Conservation (phyloP, 371 early-diverging fungal species). For the Quaeritorhiza haematococci region DNA sequence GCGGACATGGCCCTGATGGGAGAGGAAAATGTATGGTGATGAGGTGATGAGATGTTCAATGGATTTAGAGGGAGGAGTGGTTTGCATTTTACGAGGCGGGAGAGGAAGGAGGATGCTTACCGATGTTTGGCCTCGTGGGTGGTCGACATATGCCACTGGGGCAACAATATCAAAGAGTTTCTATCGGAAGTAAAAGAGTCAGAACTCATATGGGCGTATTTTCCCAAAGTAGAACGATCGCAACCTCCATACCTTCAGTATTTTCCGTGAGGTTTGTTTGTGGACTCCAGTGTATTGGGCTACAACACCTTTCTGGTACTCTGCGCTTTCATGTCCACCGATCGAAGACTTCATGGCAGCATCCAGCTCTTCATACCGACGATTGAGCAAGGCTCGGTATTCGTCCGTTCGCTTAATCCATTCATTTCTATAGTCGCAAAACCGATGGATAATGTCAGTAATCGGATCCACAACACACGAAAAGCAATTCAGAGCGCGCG, state of each 20-base stretch:
- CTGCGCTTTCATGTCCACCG: constrained; percentile 10
- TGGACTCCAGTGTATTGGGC: constrained; percentile 20
- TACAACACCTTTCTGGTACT: constrained; percentile 19
- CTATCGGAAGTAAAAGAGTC: constrained; percentile 1
- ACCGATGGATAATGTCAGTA: not conserved
- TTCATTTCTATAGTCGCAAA: constrained; percentile 7
- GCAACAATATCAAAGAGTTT: constrained; percentile 30
- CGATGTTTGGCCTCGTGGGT: constrained; percentile 9
- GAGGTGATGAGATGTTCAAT: not conserved
- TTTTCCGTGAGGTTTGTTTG: constrained; percentile 13
- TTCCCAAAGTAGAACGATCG: not conserved
- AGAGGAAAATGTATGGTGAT: not conserved
- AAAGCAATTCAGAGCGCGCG: not conserved
- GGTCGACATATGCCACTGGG: constrained; percentile 28
- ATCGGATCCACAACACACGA: too few species aligned
- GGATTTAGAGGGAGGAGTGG: not conserved
- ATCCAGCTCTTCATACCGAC: not conserved
- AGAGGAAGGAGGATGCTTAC: constrained; percentile 3
- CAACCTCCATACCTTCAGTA: constrained; percentile 25
- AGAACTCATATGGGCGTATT: not conserved
- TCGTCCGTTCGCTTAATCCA: constrained; percentile 19
- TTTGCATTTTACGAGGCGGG: not conserved
- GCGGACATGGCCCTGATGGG: constrained; percentile 26
- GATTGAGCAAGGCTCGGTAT: constrained; percentile 8
- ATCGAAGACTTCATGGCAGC: not conserved